Conservation (phyloP, 179 eudicot species). For the Spergularia azorica region DNA sequence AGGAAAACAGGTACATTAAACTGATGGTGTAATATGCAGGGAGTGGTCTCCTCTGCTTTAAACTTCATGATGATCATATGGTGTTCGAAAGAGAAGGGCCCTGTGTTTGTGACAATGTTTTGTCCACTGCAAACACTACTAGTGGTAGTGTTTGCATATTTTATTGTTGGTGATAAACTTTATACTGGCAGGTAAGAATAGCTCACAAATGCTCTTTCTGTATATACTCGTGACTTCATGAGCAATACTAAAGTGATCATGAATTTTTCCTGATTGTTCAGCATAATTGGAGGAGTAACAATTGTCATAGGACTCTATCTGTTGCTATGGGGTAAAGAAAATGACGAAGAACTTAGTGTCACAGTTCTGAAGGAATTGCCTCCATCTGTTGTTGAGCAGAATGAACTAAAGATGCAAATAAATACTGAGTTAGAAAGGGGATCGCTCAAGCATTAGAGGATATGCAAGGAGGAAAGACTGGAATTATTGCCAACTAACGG, state of each 20-base stretch:
- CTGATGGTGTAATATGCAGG: slow-evolving; percentile 34
- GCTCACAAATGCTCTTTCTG: background rate
- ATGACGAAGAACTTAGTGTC: slow-evolving; percentile 27
- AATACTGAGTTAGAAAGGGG: slow-evolving; percentile 26
- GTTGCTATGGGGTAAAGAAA: slow-evolving; percentile 46
- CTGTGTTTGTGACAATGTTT: slow-evolving; percentile 52
- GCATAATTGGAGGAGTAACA: slow-evolving; percentile 45
- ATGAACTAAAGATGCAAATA: slow-evolving; percentile 30
- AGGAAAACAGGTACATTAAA: background rate
- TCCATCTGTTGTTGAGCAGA: slow-evolving; percentile 20
- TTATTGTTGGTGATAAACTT: slow-evolving; percentile 45
- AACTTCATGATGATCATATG: slow-evolving; percentile 46
- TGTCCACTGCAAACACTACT: slow-evolving; percentile 48
- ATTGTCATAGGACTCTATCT: slow-evolving; percentile 46
- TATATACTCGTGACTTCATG: background rate
- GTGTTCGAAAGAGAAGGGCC: slow-evolving; percentile 48
- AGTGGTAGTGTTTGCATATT: slow-evolving; percentile 44
- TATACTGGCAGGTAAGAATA: slow-evolving; percentile 39
- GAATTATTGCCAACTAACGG: slow-evolving; percentile 10
- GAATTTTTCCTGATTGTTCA: slow-evolving; percentile 25
- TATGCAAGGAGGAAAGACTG: slow-evolving; percentile 18
- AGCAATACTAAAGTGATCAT: slow-evolving; percentile 7
- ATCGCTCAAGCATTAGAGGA: slow-evolving; percentile 11
- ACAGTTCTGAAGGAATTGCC: slow-evolving; percentile 23
- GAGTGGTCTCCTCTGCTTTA: slow-evolving; percentile 48